Evolutionary conservation across 495 filamentous ascomycete species (phyloP), one percentile per base, ranked within the genome.

Genomic region (Lichina pygmaea): DNA sequence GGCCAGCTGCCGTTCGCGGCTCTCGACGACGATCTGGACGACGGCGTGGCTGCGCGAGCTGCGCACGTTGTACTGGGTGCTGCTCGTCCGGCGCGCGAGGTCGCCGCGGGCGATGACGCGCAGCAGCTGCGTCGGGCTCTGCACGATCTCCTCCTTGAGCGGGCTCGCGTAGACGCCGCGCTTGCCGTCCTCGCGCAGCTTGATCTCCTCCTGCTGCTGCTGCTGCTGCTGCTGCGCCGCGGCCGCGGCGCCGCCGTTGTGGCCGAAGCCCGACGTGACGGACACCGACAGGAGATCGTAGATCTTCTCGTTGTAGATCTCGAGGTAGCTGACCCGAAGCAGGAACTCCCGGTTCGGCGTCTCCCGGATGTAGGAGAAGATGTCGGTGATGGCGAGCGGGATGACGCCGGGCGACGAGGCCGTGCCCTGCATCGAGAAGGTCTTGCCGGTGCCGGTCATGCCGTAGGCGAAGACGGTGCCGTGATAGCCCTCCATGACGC

Each of bases 401-500:
- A 97, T 97, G 33, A 97, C 89, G 58, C 89, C 89, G 3, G 89
- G 89, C n/a, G 80, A 91, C 6, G 80, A 83, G 43, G 89, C 85
- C 24, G 89, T 97, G 48, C 89, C 89, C 60, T 97, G 89, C 89
- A 97, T 97, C 41, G 86, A 93, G 52, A 94, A 97, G 8, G 89
- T 97, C 59, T 97, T 97, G 40, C 89, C 89, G 3, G 89, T 97
- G 38, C 89, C 89, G 17, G 89, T 97, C 91, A 95, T 94, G 54
- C 89, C 89, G 60, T 97, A 97, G 15, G 89, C 89, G 54, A 97
- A 97, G 12, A 97, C 89, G 1, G 89, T 97, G 46, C 86, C 89
- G 56, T 95, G 86, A 54, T 95, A 97, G 33, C 89, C 89, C 65
- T 97, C 86, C 89, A 97, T 97, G 15, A 97, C 89, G 50, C 89